Percentiles rank a stretch among this genome's conserved stretches.
phyloP scores from a whole-genome alignment of 2,329 filamentous ascomycete species.

The Verticillium dahliae region DNA sequence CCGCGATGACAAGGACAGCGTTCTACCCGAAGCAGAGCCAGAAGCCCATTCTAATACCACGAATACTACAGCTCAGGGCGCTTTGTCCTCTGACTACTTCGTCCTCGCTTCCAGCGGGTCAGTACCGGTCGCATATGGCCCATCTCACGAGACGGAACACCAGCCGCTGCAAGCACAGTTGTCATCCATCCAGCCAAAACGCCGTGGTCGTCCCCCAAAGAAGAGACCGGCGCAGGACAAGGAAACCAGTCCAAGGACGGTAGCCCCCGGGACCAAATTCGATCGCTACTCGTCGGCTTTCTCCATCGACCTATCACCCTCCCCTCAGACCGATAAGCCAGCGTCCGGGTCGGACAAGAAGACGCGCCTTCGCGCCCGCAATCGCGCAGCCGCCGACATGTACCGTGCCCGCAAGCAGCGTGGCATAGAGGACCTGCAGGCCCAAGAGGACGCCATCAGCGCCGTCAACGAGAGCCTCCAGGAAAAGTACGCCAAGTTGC shows the following conservation, averaged over 20 bases:
- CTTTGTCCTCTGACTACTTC: background rate
- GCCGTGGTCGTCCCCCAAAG: background rate
- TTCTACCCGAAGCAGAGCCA: background rate
- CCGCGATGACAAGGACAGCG: background rate
- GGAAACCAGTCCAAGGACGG: background rate
- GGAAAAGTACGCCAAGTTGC: slow-evolving; percentile 3
- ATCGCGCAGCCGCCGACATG: slow-evolving; percentile 11
- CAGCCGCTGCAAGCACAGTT: background rate
- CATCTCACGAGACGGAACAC: background rate
- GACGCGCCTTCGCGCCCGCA: too few relatives aligned
- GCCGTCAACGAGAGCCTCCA: slow-evolving; percentile 5
- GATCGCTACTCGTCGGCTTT: background rate
- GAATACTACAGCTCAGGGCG: too few relatives aligned
- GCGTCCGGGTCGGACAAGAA: slow-evolving; percentile 1
- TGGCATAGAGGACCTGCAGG: slow-evolving; percentile 9
- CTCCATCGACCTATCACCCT: background rate
- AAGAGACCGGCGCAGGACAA: background rate
- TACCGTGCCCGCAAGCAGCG: slow-evolving; percentile 11
- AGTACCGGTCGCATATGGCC: background rate
- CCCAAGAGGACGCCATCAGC: slow-evolving; percentile 12
- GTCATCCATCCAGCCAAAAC: background rate
- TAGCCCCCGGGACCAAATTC: background rate
- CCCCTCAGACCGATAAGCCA: background rate
- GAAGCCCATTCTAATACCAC: background rate
- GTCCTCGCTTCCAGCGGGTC: background rate